Evolutionary conservation across 768 basidiomycete species (phyloP).

Genomic region (Lactarius trivialis): DNA sequence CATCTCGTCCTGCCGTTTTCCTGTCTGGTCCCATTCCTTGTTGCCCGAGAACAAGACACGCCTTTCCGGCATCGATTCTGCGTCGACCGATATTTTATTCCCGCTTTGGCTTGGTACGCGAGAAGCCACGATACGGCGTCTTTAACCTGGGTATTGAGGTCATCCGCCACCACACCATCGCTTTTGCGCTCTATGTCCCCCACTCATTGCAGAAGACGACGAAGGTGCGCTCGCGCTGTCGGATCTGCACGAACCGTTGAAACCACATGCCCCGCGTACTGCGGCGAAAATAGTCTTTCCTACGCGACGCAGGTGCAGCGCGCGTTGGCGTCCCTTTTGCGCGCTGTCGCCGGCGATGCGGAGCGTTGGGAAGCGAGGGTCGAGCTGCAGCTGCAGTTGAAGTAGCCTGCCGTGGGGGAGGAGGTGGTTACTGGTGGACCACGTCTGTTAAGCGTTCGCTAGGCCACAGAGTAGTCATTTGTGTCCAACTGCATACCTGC

Average conservation of each 20-base stretch:
- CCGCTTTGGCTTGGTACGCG: conserved; percentile 46
- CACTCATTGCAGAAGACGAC: conserved; percentile 29
- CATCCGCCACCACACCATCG: conserved; percentile 29
- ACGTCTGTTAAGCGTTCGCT: too few relatives aligned
- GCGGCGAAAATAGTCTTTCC: conserved; percentile 59
- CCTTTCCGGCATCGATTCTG: conserved; percentile 43
- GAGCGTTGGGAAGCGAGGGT: conserved; percentile 14
- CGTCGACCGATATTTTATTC: conserved; percentile 62
- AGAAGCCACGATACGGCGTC: not conserved
- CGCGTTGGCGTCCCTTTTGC: not conserved
- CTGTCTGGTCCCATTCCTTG: conserved; percentile 56
- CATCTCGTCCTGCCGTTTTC: too few relatives aligned
- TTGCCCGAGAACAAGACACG: conserved; percentile 50
- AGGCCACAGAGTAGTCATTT: too few relatives aligned
- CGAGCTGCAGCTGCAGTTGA: not conserved
- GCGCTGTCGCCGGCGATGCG: not conserved
- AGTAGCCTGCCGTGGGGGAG: not conserved
- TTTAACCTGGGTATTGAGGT: not conserved
- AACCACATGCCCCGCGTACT: conserved; percentile 30
- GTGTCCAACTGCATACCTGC: too few relatives aligned
- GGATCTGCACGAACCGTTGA: conserved; percentile 41
- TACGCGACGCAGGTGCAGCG: conserved; percentile 52
- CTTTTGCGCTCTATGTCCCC: conserved; percentile 50
- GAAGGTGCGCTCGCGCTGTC: conserved; percentile 36
- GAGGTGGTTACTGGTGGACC: not conserved